phyloP scores from a whole-genome alignment of 2,329 filamentous ascomycete genomes.

The Penicillium glabrum region DNA sequence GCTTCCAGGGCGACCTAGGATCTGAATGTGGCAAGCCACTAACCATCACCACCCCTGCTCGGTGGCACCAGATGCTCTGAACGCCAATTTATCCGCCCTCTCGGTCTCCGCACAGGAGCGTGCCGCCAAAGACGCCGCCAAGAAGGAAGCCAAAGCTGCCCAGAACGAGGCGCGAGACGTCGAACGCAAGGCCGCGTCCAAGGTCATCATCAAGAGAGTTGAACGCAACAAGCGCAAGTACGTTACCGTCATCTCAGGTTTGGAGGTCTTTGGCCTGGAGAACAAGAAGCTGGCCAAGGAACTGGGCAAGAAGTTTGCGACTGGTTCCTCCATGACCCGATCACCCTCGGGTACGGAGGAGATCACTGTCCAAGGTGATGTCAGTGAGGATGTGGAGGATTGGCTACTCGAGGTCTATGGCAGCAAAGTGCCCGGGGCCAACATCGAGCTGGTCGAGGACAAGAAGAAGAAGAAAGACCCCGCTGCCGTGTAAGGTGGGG shows the following conservation, averaged over 20 bases:
- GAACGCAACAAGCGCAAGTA: constrained; percentile 98
- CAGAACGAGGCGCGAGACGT: constrained; percentile 80
- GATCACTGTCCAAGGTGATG: constrained; percentile 96
- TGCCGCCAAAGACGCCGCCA: constrained; percentile 91
- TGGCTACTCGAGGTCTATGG: constrained; percentile 82
- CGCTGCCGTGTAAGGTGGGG: not conserved
- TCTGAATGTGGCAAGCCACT: not conserved
- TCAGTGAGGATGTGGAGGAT: constrained; percentile 91
- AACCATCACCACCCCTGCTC: not conserved
- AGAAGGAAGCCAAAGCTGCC: constrained; percentile 94
- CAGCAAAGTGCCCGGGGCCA: constrained; percentile 86
- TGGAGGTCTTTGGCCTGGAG: constrained; percentile 88
- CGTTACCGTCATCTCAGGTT: constrained; percentile 85
- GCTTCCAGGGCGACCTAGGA: not conserved
- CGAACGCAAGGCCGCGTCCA: constrained; percentile 77
- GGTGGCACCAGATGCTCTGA: constrained; percentile 65
- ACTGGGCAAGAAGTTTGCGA: constrained; percentile 97
- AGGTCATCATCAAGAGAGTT: constrained; percentile 90
- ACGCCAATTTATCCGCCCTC: constrained; percentile 79
- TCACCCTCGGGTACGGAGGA: constrained; percentile 83
- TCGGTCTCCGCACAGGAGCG: constrained; percentile 91
- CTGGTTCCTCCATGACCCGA: constrained; percentile 89
- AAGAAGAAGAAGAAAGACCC: constrained; percentile 78
- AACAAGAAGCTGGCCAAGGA: constrained; percentile 97
- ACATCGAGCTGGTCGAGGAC: constrained; percentile 91